Evolutionary conservation across 345 rosid species (phyloP).

Genomic region (Zanthoxylum bungeanum): DNA sequence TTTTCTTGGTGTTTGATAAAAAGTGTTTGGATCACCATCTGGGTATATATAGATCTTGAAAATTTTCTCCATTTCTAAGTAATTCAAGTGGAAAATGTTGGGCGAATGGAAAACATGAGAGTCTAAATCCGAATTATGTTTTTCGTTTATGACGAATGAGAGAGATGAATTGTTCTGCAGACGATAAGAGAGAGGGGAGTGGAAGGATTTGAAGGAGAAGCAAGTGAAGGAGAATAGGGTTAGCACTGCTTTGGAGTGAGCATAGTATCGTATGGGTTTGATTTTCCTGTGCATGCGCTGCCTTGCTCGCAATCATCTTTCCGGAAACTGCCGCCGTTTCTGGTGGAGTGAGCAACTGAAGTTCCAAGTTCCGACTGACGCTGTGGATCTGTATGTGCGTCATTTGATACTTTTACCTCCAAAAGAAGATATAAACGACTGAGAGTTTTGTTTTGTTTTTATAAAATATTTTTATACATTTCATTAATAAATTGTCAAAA

Average conservation of each 20-base stretch:
- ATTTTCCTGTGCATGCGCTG: not conserved
- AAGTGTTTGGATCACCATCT: conserved; percentile 89
- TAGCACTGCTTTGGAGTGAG: conserved; percentile 59
- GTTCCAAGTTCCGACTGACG: not conserved
- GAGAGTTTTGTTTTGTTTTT: not conserved
- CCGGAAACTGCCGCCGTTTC: not conserved
- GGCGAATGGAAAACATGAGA: conserved; percentile 68
- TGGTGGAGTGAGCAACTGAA: too few relatives aligned
- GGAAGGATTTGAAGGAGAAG: conserved; percentile 64
- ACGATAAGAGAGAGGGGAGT: conserved; percentile 29
- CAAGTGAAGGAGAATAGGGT: conserved; percentile 62
- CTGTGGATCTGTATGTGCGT: not conserved
- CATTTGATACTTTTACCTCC: not conserved
- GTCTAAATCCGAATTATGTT: conserved; percentile 16
- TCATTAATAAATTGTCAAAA: too few relatives aligned
- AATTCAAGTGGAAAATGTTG: conserved; percentile 56
- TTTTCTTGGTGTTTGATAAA: conserved; percentile 90
- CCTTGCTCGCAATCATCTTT: conserved; percentile 6
- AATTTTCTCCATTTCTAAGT: conserved; percentile 72
- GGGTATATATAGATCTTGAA: conserved; percentile 90
- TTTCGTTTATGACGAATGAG: not conserved
- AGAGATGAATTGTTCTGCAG: conserved; percentile 12
- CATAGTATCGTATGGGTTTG: conserved; percentile 33
- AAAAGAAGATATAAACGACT: not conserved
- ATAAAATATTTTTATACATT: too few relatives aligned